Base-by-base conservation (phyloP, 176 grass and related monocot species). In the Hyparrhenia diplandra region DNA sequence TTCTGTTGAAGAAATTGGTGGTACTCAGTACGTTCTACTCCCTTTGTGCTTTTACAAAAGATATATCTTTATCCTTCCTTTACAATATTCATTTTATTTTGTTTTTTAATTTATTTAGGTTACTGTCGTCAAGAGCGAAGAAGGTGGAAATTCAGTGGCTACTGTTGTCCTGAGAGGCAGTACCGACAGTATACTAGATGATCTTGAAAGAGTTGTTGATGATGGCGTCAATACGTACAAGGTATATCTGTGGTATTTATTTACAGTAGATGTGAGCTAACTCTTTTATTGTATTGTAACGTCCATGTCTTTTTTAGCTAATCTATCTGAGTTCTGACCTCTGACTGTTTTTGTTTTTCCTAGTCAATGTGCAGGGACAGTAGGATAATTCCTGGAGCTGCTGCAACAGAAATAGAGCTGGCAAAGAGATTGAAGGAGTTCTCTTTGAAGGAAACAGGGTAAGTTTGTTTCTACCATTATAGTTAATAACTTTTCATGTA, bases 171-270 rank as follows among this genome's bases (percentile, higher is more conserved):
- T 95, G 74, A 74, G 96, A 85, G 92, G 92, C 60, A 99, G 92
- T 80, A 95, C 96, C 49, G 92, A 99, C 46, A 93, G 90, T 80
- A 99, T 99, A 78, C 75, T 99, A 68, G 96, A 99, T 88, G 88
- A 99, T 83, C 92, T 93, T 6, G 96, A 99, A 87, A 95, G 92
- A 90, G 96, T 90, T 74, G 90, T 95, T 51, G 96, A 99, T 84
- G 96, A 99, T 83, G 96, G 96, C 61, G 87, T 99, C 67, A 99
- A 99, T 86, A 91, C 90, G 18, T 99, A 91, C 82, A 99, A 99
- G 92, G 92, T 98, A 51, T 88, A 37, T 45, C 5, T 36, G 10
- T 67, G 6, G 27, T 36, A 46, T 58, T n/a, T 32, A 32, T 32
- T 4, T 32, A 32, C 2, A 32, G 4, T 32, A 32, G 31, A 2